phyloP scores from a whole-genome alignment of 2,329 filamentous ascomycete species.

The Cytospora piceicola region DNA sequence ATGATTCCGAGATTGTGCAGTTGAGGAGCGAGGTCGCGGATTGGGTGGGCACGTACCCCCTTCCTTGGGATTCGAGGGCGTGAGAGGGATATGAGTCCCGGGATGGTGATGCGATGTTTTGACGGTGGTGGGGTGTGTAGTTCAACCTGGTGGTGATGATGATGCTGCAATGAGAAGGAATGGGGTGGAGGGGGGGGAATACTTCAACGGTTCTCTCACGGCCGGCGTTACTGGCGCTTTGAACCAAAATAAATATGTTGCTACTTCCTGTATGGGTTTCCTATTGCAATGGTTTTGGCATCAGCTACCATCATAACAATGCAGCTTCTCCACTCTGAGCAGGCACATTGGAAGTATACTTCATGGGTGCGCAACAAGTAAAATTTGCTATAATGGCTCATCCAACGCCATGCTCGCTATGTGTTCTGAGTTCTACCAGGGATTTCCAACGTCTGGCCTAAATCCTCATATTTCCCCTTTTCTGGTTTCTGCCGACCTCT shows the following conservation, averaged over 20 bases:
- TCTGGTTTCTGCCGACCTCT: background rate
- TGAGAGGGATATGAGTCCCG: conserved; percentile 28
- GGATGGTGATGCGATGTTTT: background rate
- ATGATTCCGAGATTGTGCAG: conserved; percentile 72
- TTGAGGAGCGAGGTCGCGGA: conserved; percentile 75
- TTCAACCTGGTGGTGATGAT: conserved; percentile 17
- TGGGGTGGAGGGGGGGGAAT: background rate
- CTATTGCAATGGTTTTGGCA: background rate
- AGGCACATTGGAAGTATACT: background rate
- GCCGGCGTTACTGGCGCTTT: conserved; percentile 6
- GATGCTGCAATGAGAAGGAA: background rate
- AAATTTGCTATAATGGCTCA: conserved; percentile 6
- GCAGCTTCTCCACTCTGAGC: conserved; percentile 3
- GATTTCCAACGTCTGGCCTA: background rate
- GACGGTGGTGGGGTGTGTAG: background rate
- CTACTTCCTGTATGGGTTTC: background rate
- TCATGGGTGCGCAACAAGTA: conserved; percentile 11
- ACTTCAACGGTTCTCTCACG: conserved; percentile 20
- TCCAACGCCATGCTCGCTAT: conserved; percentile 22
- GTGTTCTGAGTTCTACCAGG: background rate
- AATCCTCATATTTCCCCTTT: background rate
- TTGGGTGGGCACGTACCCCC: conserved; percentile 75
- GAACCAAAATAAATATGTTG: background rate
- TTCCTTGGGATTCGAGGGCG: conserved; percentile 64
- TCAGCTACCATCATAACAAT: background rate